Percentiles rank a stretch among this genome's conserved stretches.
Conservation (phyloP, 1,284 basidiomycete genomes). For the Mrakiaceae sp. region DNA sequence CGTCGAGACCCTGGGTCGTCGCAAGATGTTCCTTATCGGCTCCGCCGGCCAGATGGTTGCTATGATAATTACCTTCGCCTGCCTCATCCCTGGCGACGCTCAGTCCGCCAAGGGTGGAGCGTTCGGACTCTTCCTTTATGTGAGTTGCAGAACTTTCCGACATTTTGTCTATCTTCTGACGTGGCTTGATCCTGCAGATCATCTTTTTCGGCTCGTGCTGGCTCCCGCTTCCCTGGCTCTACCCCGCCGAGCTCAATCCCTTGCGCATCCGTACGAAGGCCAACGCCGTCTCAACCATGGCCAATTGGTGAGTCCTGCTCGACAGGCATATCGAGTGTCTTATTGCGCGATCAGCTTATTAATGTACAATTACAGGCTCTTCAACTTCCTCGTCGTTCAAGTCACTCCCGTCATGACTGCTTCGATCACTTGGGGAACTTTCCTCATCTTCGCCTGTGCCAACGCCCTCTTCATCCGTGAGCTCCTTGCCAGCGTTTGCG, state of each 20-base stretch:
- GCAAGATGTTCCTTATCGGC: conserved; percentile 41
- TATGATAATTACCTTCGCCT: conserved; percentile 43
- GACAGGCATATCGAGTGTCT: background rate
- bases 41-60: conserved; percentile 38
- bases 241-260: conserved; percentile 44
- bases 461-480: conserved; percentile 33
- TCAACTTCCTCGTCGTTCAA: conserved; percentile 33
- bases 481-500: background rate
- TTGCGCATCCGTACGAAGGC: conserved; percentile 42
- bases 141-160: too few relatives aligned
- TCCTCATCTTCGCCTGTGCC: conserved; percentile 35
- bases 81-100: conserved; percentile 27
- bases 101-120: conserved; percentile 35
- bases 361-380: conserved; percentile 17
- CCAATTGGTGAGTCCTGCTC: conserved; percentile 28
- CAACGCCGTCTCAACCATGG: conserved; percentile 43
- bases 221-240: conserved; percentile 40
- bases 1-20: conserved; percentile 40
- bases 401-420: conserved; percentile 25
- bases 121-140: conserved; percentile 41
- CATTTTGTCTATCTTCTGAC: too few relatives aligned
- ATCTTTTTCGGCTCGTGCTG: conserved; percentile 38
- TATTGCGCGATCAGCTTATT: background rate
- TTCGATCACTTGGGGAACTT: conserved; percentile 23
- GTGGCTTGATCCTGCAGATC: conserved; percentile 16